phyloP scores from a whole-genome alignment of 257 asterid genomes.

The Solanum pinnatisectum region DNA sequence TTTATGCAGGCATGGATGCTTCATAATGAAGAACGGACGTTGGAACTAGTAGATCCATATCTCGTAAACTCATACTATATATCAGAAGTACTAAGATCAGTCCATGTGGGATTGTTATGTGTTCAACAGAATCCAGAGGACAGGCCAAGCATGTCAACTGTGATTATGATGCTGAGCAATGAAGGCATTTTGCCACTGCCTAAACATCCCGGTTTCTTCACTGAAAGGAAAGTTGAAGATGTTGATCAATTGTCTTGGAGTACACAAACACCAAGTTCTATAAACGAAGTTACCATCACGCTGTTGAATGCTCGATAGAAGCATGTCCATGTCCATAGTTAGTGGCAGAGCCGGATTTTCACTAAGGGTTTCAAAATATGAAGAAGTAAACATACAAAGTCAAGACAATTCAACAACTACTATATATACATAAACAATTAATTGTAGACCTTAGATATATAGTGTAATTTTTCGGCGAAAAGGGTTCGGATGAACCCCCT shows the following conservation, averaged over 20 bases:
- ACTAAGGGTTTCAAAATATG: background rate
- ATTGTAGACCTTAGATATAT: background rate
- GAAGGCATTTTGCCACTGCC: slow-evolving; percentile 18
- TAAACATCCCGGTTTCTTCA: slow-evolving; percentile 25
- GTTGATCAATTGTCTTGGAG: background rate
- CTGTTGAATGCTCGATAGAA: slow-evolving; percentile 1
- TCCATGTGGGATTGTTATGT: slow-evolving; percentile 30
- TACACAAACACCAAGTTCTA: background rate
- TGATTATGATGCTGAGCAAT: slow-evolving; percentile 20
- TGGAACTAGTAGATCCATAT: slow-evolving; percentile 10
- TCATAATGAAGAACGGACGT: slow-evolving; percentile 4
- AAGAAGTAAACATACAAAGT: background rate
- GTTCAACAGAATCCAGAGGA: slow-evolving; percentile 22
- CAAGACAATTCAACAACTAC: background rate
- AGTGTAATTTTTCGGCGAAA: background rate
- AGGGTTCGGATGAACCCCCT: background rate
- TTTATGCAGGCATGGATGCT: slow-evolving; percentile 21
- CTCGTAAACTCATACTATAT: background rate
- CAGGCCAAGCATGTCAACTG: slow-evolving; percentile 30
- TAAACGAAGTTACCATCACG: slow-evolving; percentile 3
- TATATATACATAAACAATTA: background rate
- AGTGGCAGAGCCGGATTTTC: background rate
- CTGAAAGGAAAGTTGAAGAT: background rate
- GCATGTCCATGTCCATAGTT: background rate
- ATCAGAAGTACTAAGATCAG: slow-evolving; percentile 11